phyloP scores from a whole-genome alignment of 164 flowering plant genomes.

The Vitis riparia region DNA sequence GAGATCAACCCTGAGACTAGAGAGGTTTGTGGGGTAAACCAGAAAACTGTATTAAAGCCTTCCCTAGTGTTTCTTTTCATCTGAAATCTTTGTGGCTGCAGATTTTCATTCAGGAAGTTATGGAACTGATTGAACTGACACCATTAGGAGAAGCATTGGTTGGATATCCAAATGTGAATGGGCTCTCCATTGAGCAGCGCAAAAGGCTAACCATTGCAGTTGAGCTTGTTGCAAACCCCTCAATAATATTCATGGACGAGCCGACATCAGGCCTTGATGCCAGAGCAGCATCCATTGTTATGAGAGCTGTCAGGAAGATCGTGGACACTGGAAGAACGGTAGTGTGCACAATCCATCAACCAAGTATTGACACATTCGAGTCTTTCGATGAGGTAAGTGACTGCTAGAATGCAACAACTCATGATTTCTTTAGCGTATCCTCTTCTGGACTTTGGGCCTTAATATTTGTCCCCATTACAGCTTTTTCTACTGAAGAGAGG shows the following conservation, averaged over 20 bases:
- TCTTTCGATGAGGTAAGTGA: slow-evolving; percentile 48
- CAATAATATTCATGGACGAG: slow-evolving; percentile 64
- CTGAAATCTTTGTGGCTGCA: slow-evolving; percentile 17
- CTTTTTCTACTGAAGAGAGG: slow-evolving; percentile 45
- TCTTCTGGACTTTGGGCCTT: background rate
- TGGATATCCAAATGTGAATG: slow-evolving; percentile 49
- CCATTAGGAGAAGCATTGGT: slow-evolving; percentile 39
- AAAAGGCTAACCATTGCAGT: slow-evolving; percentile 58
- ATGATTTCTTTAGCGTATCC: background rate
- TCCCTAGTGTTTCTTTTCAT: too few relatives aligned
- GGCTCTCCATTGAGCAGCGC: slow-evolving; percentile 55
- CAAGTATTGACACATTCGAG: slow-evolving; percentile 58
- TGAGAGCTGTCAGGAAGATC: slow-evolving; percentile 60
- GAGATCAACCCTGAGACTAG: slow-evolving; percentile 27
- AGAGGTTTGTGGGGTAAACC: slow-evolving; percentile 23
- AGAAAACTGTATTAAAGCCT: too few relatives aligned
- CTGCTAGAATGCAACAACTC: too few relatives aligned
- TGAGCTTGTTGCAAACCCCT: slow-evolving; percentile 65
- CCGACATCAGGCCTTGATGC: slow-evolving; percentile 68
- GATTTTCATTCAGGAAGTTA: slow-evolving; percentile 56
- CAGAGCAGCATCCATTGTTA: slow-evolving; percentile 56
- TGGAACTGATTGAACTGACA: slow-evolving; percentile 54
- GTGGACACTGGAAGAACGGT: slow-evolving; percentile 61
- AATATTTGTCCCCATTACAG: slow-evolving; percentile 13
- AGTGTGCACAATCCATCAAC: slow-evolving; percentile 59